These are phyloP conservation scores for Erythrobasidium hasegawianum DNA, from an alignment of 1,284 basidiomycete genomes.

Conservation along the genomic window DNA sequence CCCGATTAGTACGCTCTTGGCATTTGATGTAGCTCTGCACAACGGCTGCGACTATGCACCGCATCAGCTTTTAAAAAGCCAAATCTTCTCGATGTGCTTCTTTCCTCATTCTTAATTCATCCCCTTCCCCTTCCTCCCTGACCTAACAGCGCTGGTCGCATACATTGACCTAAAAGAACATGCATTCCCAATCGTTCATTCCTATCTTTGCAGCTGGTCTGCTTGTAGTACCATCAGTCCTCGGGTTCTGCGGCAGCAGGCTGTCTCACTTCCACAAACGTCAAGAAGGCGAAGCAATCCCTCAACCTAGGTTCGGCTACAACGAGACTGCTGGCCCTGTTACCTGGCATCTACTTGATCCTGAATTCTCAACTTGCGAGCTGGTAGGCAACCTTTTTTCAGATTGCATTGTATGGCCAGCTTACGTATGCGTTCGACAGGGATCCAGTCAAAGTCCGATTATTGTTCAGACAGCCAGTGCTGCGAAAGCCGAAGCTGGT, in stretches of 20 bases:
- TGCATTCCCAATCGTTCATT: too few species aligned
- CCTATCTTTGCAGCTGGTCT: too few species aligned
- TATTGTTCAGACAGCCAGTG: constrained; percentile 1
- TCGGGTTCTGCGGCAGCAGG: constrained; percentile 14
- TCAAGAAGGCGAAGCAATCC: constrained; percentile 4
- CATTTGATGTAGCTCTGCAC: too few species aligned
- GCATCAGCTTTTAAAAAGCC: too few species aligned
- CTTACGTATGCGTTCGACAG: neutral
- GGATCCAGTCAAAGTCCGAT: constrained; percentile 8
- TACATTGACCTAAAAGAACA: too few species aligned
- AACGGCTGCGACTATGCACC: too few species aligned
- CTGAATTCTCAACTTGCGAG: neutral
- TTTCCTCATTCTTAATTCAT: too few species aligned
- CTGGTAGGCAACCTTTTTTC: neutral
- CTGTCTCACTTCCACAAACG: constrained; percentile 14
- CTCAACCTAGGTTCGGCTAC: constrained; percentile 1
- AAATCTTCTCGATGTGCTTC: too few species aligned
- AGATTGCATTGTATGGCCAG: neutral
- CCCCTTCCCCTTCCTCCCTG: too few species aligned
- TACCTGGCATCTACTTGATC: constrained; percentile 2
- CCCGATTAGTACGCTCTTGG: too few species aligned
- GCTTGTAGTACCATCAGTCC: neutral
- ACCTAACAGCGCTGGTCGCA: too few species aligned
- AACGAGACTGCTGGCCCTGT: constrained; percentile 2
- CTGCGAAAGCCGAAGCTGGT: neutral